phyloP scores from a whole-genome alignment of 352 stramenopile species.

The Phytophthora tubulina region DNA sequence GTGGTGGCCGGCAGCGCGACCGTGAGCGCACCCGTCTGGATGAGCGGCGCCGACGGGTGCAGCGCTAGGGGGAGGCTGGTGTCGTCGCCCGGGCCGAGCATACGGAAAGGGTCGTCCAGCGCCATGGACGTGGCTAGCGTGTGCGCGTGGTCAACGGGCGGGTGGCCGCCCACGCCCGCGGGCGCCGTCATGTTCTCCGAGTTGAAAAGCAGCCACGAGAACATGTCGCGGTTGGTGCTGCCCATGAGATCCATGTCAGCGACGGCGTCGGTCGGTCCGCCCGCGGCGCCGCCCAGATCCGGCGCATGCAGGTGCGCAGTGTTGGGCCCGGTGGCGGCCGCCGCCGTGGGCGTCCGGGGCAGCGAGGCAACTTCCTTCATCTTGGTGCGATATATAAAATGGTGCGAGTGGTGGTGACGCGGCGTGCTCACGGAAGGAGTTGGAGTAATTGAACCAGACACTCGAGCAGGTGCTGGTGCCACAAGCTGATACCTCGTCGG shows the following conservation, averaged over 20 bases:
- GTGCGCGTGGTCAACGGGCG: slow-evolving; percentile 24
- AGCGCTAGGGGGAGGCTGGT: slow-evolving; percentile 50
- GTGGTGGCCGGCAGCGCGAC: slow-evolving; percentile 33
- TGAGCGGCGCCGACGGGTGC: slow-evolving; percentile 35
- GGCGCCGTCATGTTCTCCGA: slow-evolving; percentile 84
- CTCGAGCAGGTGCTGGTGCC: slow-evolving; percentile 8
- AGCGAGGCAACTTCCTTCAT: slow-evolving; percentile 41
- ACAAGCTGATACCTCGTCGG: slow-evolving; percentile 9
- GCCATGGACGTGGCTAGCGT: slow-evolving; percentile 42
- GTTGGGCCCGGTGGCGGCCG: slow-evolving; percentile 28
- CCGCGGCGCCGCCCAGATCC: slow-evolving; percentile 22
- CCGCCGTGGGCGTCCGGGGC: slow-evolving; percentile 33
- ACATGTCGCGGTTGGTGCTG: slow-evolving; percentile 84
- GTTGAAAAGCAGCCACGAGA: slow-evolving; percentile 89
- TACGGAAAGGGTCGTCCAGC: slow-evolving; percentile 75
- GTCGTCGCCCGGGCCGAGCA: slow-evolving; percentile 59
- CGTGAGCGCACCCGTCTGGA: slow-evolving; percentile 40
- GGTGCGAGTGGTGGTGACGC: slow-evolving; percentile 40
- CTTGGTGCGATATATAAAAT: slow-evolving; percentile 1
- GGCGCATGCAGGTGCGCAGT: slow-evolving; percentile 12
- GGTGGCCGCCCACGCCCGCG: slow-evolving; percentile 21
- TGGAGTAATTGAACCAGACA: slow-evolving; percentile 29
- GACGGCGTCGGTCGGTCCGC: slow-evolving; percentile 38
- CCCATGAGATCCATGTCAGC: slow-evolving; percentile 76
- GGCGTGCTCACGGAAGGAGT: slow-evolving; percentile 38